phyloP scores from a whole-genome alignment of 2,329 filamentous ascomycete genomes.

The Malbranchea cinnamomea region DNA sequence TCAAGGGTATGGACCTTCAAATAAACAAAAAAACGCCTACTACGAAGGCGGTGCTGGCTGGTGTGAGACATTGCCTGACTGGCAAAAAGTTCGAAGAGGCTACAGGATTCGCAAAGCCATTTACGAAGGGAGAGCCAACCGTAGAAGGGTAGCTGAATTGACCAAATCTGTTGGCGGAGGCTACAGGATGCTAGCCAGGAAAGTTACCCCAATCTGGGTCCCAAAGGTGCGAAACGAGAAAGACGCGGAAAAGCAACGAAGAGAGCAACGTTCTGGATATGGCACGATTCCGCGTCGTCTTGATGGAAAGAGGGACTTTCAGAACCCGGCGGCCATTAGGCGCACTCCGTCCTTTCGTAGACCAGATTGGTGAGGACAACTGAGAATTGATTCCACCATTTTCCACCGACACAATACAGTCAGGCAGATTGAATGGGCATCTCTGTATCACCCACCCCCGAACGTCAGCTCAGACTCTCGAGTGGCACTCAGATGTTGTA shows the following conservation, averaged over 20 bases:
- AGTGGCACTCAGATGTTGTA: too few species aligned
- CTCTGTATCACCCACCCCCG: too few species aligned
- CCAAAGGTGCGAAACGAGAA: neutral
- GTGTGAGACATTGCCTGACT: conserved; percentile 26
- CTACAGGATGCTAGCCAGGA: conserved; percentile 9
- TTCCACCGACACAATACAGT: too few species aligned
- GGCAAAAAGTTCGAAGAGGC: conserved; percentile 21
- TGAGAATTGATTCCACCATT: too few species aligned
- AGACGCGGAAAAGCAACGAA: conserved; percentile 2
- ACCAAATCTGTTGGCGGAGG: conserved; percentile 12
- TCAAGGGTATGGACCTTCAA: conserved; percentile 23
- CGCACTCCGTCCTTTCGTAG: too few species aligned
- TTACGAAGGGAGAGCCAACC: conserved; percentile 23
- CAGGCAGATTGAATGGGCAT: too few species aligned
- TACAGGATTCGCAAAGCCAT: conserved; percentile 24
- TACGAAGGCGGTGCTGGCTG: conserved; percentile 26
- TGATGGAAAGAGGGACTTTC: neutral
- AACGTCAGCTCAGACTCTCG: too few species aligned
- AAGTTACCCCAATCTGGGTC: conserved; percentile 1
- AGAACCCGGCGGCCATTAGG: too few species aligned
- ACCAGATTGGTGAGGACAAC: too few species aligned
- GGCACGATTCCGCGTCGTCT: conserved; percentile 5
- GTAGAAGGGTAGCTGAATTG: conserved; percentile 18
- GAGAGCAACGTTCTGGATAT: conserved; percentile 5
- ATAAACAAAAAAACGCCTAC: conserved; percentile 21